Percentiles rank a stretch among this genome's conserved stretches.
phyloP scores from a whole-genome alignment of 2,329 filamentous ascomycete species.

The Cordyceps militaris region DNA sequence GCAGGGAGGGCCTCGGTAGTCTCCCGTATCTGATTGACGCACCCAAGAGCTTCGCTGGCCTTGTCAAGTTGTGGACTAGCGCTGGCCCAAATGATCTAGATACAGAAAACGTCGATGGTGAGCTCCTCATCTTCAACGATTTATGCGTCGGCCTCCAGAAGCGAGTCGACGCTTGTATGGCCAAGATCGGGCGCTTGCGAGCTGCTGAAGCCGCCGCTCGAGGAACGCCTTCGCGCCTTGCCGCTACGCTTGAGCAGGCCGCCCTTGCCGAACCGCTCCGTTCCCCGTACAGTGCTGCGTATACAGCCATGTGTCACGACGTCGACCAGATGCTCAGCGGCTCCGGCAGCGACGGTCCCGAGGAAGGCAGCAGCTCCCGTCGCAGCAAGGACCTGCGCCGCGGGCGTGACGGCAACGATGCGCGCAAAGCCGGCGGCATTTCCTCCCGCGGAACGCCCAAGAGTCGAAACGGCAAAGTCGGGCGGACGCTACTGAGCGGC shows the following conservation, averaged over 20 bases:
- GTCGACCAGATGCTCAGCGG: conserved; percentile 38
- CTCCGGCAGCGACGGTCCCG: conserved; percentile 41
- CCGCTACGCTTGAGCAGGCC: conserved; percentile 42
- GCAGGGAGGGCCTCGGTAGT: conserved; percentile 86
- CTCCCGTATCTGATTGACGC: conserved; percentile 90
- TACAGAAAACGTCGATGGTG: conserved; percentile 34
- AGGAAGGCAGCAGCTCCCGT: conserved; percentile 19
- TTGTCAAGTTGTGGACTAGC: conserved; percentile 77
- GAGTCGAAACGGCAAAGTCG: conserved; percentile 33
- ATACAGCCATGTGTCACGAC: conserved; percentile 22
- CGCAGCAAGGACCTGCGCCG: conserved; percentile 28
- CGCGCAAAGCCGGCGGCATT: conserved; percentile 22
- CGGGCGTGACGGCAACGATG: conserved; percentile 23
- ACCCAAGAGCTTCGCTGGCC: conserved; percentile 72
- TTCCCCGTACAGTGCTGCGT: conserved; percentile 3
- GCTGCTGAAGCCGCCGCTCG: conserved; percentile 27
- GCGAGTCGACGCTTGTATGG: conserved; percentile 45
- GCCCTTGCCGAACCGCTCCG: conserved; percentile 25
- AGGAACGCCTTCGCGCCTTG: conserved; percentile 30
- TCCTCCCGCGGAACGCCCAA: conserved; percentile 25
- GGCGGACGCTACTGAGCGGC: conserved; percentile 35
- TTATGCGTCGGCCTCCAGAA: conserved; percentile 44
- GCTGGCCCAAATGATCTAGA: conserved; percentile 34
- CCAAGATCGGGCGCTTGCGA: conserved; percentile 40
- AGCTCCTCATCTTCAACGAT: conserved; percentile 46